Percentiles rank a stretch among this genome's conserved stretches.
Evolutionary conservation across 2,329 filamentous ascomycete species (phyloP).

Genomic region (Botryosphaeria dothidea): DNA sequence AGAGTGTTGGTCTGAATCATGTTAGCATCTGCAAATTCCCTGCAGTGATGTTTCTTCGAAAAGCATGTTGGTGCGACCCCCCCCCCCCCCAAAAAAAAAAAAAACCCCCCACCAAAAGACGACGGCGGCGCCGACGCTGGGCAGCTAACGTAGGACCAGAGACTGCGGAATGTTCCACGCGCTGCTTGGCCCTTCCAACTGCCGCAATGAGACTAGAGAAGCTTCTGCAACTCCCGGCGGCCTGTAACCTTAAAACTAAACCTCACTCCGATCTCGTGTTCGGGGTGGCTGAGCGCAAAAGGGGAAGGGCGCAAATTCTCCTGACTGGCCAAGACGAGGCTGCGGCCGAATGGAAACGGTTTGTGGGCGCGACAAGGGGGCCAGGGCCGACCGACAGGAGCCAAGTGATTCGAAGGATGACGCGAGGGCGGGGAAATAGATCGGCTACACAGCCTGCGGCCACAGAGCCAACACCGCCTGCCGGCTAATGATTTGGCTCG

Average conservation of each 20-base stretch:
- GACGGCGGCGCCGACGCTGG: not conserved
- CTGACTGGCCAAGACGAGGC: not conserved
- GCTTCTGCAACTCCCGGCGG: not conserved
- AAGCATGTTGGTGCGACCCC: no score
- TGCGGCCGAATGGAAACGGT: not conserved
- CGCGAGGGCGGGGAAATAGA: not conserved
- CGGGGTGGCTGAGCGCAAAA: not conserved
- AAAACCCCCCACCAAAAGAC: no score
- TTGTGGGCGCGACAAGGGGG: not conserved
- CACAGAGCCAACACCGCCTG: not conserved
- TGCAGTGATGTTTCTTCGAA: no score
- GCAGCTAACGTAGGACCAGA: not conserved
- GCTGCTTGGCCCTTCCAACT: not conserved
- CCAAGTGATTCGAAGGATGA: not conserved
- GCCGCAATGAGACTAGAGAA: not conserved
- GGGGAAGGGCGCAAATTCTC: not conserved
- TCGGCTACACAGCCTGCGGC: not conserved
- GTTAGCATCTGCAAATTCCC: not conserved
- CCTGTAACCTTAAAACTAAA: not conserved
- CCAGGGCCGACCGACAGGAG: not conserved
- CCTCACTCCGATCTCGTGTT: not conserved
- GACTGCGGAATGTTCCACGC: not conserved
- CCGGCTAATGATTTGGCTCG: not conserved
- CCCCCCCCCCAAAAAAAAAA: no score
- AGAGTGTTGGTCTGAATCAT: not conserved